Base-by-base conservation (phyloP, 495 filamentous ascomycete species). In the Filosporella fistucella region DNA sequence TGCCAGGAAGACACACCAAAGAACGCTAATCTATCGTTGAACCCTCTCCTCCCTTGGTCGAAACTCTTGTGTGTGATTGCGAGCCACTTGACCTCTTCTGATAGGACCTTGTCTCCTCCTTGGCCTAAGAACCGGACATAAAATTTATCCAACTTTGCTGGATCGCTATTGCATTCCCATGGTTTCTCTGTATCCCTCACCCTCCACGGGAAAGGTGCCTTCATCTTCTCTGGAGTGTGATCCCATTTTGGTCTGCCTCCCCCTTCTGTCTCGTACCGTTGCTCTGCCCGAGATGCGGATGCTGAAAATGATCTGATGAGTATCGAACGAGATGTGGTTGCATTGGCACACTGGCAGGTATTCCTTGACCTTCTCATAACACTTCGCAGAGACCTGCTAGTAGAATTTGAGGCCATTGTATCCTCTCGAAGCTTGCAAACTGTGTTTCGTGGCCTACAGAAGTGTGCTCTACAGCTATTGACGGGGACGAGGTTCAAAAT, bases 51-150 rank as follows among this genome's bases (percentile, higher is more conserved):
- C 39, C 89, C 93, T 57, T 96, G 89, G 68, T 97, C 93, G 64
- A 96, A 97, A 66, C 89, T 95, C 81, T 96, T 96, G 66, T 99
- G 93, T 30, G 93, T 99, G 47, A 99, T 78, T 10, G 91, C 91
- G 55, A 96, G 75, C 93, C 91, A 99, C 68, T 96, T 96, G 55
- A 91, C 72, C 68, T 97, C 90, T 2, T 96, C 89, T 26, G 82
- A 82, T 52, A 97, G 74, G 63, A 91, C 57, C 53, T 76, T 72
- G 46, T 83, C 76, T 54, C 88, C 86, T 45, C 77, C 74, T 44
- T 65, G 64, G 17, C 91, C 88, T 42, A 96, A 68, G 47, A 96
- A 63, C 21, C 68, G 69, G 32, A 73, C 71, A 64, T 95, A 91
- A 63, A 88, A 83, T 30, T 71, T 63, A 61, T 97, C 86, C 32